These are phyloP conservation scores for Laguncularia racemosa DNA, from an alignment of 345 rosid genomes.

Conservation along the genomic window DNA sequence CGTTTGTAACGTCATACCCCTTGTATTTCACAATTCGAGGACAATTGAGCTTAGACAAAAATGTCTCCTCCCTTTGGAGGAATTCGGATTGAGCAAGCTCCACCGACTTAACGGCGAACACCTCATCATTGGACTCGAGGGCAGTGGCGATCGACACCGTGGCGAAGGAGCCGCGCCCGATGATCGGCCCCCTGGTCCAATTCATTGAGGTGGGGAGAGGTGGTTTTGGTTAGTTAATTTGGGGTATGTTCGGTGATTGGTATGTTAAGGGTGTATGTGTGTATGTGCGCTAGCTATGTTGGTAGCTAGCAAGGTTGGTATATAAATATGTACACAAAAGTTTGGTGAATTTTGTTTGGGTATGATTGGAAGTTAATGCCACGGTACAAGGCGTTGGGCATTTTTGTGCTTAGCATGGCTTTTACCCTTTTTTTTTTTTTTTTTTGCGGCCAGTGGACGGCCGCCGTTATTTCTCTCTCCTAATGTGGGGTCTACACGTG, in stretches of 20 bases:
- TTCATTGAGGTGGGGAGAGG: constrained; percentile 21
- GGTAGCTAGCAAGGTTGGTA: neutral
- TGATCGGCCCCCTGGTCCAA: constrained; percentile 43
- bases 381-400: neutral
- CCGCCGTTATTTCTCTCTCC: constrained; percentile 21
- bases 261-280: neutral
- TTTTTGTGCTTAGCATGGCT: constrained; percentile 1
- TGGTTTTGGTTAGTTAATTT: too few relatives aligned
- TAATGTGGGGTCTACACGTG: constrained; percentile 19
- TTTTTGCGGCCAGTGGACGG: constrained; percentile 29
- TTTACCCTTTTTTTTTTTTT: constrained; percentile 13
- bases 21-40: constrained; percentile 59
- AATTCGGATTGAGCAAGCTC: constrained; percentile 27
- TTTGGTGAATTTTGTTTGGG: neutral
- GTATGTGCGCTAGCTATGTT: neutral
- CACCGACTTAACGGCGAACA: constrained; percentile 53
- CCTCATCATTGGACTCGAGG: constrained; percentile 14
- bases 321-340: neutral
- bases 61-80: constrained; percentile 28
- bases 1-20: constrained; percentile 46
- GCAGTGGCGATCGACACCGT: constrained; percentile 33
- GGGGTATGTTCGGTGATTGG: neutral
- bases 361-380: too few relatives aligned
- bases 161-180: constrained; percentile 57
- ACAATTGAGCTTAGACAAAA: constrained; percentile 32